Percentiles rank a stretch among this genome's conserved stretches.
These are phyloP conservation scores for Saccharomyces mikatae DNA, from an alignment of 805 yeast species.

Conservation along the genomic window DNA sequence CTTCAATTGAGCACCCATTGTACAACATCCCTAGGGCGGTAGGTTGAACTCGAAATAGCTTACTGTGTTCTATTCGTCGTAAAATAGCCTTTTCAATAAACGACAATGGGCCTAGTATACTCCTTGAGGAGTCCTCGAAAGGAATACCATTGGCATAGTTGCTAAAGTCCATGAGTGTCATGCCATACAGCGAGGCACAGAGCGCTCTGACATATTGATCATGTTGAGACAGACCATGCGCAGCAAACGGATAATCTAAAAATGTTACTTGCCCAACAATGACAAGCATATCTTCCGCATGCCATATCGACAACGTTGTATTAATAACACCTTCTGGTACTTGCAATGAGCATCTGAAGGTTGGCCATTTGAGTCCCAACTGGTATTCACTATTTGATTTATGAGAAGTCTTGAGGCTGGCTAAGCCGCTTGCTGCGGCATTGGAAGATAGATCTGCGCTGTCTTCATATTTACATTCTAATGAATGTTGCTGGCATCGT, in stretches of 20 bases:
- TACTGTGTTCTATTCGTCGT: constrained; percentile 7
- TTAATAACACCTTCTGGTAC: too few relatives aligned
- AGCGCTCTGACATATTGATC: constrained; percentile 12
- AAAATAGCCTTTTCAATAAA: constrained; percentile 15
- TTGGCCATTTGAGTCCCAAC: not conserved
- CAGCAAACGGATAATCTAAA: constrained; percentile 11
- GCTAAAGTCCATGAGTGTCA: constrained; percentile 7
- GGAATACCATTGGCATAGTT: too few relatives aligned
- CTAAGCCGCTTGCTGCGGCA: constrained; percentile 1
- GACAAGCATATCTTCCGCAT: constrained; percentile 12
- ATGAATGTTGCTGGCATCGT: constrained; percentile 7
- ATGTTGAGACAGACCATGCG: constrained; percentile 10
- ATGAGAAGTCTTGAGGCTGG: not conserved
- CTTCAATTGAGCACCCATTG: constrained; percentile 9
- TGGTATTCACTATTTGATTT: not conserved
- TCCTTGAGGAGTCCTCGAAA: not conserved
- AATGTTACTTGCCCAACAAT: constrained; percentile 11
- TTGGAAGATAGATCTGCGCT: not conserved
- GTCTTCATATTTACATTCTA: constrained; percentile 11
- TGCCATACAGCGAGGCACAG: constrained; percentile 14
- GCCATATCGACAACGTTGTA: constrained; percentile 4
- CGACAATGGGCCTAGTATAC: constrained; percentile 6
- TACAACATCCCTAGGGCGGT: constrained; percentile 1
- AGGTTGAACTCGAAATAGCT: too few relatives aligned
- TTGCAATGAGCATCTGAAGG: too few relatives aligned